Percentiles rank a stretch among this genome's conserved stretches.
These are phyloP conservation scores for Boletus reticulatus DNA, from an alignment of 768 basidiomycete genomes.

Conservation along the genomic window DNA sequence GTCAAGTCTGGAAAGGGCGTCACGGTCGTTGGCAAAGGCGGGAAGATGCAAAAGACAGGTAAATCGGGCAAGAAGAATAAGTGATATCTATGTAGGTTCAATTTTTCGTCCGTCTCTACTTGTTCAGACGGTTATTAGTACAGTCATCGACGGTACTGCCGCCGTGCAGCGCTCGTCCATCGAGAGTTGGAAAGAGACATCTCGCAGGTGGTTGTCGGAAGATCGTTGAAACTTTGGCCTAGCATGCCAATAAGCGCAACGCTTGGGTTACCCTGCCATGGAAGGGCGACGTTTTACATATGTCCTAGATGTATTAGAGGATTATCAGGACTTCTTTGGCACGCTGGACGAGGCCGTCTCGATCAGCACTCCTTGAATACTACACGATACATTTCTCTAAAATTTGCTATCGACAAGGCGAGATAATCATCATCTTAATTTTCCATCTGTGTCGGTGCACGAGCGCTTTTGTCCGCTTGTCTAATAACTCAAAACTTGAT, in stretches of 20 bases:
- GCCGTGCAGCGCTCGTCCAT: background rate
- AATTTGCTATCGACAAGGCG: too few relatives aligned
- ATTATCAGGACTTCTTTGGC: too few relatives aligned
- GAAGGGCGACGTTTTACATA: background rate
- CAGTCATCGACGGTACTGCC: background rate
- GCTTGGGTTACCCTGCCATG: background rate
- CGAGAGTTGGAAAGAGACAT: background rate
- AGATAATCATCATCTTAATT: too few relatives aligned
- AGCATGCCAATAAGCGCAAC: background rate
- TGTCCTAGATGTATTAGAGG: background rate
- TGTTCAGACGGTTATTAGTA: background rate
- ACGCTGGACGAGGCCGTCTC: too few relatives aligned
- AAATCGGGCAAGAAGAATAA: constrained; percentile 24
- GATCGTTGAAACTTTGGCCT: background rate
- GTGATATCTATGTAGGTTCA: constrained; percentile 8
- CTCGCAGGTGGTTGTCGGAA: background rate
- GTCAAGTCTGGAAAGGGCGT: constrained; percentile 85
- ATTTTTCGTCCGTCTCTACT: background rate
- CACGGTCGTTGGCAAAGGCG: constrained; percentile 79
- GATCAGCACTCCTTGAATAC: too few relatives aligned
- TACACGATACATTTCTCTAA: too few relatives aligned
- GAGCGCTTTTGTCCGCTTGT: background rate
- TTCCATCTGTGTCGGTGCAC: background rate
- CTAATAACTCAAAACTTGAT: constrained; percentile 20
- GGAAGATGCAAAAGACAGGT: constrained; percentile 30